These are phyloP conservation scores for Arachnopeziza araneosa DNA, from an alignment of 2,329 filamentous ascomycete species.

Conservation along the genomic window DNA sequence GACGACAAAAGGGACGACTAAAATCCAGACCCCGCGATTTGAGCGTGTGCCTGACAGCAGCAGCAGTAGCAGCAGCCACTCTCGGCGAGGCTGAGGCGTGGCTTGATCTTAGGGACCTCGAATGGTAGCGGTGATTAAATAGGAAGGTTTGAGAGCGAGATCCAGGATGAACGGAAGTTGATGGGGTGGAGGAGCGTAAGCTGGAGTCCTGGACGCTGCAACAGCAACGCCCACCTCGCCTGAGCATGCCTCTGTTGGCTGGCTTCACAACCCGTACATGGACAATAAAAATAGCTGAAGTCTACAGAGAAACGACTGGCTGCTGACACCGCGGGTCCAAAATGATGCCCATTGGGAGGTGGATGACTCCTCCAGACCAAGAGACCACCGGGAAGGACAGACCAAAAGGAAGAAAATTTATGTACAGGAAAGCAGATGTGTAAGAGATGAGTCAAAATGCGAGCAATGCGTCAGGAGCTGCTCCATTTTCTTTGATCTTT, in stretches of 20 bases:
- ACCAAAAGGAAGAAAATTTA: background rate
- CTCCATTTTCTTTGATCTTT: background rate
- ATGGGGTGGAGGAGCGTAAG: background rate
- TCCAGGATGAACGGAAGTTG: background rate
- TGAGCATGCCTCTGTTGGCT: constrained; percentile 1
- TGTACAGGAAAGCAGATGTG: background rate
- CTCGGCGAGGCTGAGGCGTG: background rate
- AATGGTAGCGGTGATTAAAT: background rate
- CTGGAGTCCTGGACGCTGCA: background rate
- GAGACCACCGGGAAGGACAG: background rate
- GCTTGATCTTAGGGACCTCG: background rate
- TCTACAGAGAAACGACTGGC: background rate
- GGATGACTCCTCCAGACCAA: background rate
- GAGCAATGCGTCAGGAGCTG: background rate
- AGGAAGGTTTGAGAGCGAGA: background rate
- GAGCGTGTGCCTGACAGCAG: too few relatives aligned
- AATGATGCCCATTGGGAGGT: background rate
- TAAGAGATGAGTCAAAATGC: background rate
- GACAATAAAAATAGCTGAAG: too few relatives aligned
- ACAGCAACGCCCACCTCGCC: background rate
- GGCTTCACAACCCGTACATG: background rate
- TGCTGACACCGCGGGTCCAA: background rate
- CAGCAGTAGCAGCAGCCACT: background rate
- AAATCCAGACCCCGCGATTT: constrained; percentile 1
- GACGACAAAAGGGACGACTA: background rate